Conservation (phyloP, 345 rosid species). For the Barbarea vulgaris region DNA sequence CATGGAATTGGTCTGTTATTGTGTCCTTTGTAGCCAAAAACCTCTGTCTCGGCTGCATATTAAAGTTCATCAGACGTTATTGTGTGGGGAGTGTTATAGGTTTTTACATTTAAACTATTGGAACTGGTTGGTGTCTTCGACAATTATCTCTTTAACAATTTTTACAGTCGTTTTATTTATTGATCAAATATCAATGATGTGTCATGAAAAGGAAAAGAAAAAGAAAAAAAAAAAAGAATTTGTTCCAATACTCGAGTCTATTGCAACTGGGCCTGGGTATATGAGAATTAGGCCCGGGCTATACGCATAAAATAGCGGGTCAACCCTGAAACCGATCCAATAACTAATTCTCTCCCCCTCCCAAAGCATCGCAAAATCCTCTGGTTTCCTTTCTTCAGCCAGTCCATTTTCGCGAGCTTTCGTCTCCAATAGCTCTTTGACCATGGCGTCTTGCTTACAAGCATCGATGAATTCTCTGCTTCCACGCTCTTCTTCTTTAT, state of each 20-base stretch:
- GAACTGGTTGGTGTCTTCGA: neutral
- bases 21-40: neutral
- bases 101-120: neutral
- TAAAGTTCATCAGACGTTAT: neutral
- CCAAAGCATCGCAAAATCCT: conserved; percentile 24
- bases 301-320: neutral
- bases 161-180: neutral
- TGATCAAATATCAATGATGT: neutral
- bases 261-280: neutral
- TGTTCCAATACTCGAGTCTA: neutral
- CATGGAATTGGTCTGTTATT: neutral
- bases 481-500: conserved; percentile 34
- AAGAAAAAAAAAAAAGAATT: too few species aligned
- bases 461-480: conserved; percentile 47
- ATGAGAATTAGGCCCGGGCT: neutral
- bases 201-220: too few species aligned
- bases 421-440: conserved; percentile 3
- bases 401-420: conserved; percentile 38
- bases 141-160: neutral
- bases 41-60: neutral
- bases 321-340: conserved; percentile 20
- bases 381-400: conserved; percentile 27
- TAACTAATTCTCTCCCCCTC: neutral
- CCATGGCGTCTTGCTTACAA: conserved; percentile 60
- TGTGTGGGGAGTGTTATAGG: neutral